phyloP scores from a whole-genome alignment of 2,329 filamentous ascomycete species.

The Metarhizium rileyi region DNA sequence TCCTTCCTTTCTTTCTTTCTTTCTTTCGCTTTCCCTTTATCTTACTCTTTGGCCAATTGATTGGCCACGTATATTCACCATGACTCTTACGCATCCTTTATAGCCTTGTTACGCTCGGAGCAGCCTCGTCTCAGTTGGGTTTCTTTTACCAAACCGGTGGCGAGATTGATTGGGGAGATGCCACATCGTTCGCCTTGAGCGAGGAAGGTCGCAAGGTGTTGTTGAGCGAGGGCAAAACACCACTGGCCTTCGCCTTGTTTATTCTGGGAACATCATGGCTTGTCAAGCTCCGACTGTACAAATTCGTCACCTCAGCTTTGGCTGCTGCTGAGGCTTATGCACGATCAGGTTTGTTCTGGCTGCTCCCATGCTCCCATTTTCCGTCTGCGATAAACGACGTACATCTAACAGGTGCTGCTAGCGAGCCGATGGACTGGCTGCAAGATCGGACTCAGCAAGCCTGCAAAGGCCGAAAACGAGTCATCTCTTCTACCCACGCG shows the following conservation, averaged over 20 bases:
- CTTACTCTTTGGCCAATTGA: too few relatives aligned
- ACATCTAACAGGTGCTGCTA: not conserved
- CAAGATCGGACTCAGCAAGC: not conserved
- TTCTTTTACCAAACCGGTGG: constrained; percentile 22
- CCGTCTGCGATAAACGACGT: not conserved
- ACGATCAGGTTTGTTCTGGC: constrained; percentile 13
- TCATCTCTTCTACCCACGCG: constrained; percentile 5
- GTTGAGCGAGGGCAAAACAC: constrained; percentile 19
- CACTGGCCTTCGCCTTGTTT: constrained; percentile 13
- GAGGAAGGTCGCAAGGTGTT: constrained; percentile 22
- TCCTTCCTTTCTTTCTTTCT: too few relatives aligned
- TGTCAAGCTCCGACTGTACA: constrained; percentile 15
- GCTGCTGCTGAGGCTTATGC: constrained; percentile 11
- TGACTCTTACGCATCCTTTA: not conserved
- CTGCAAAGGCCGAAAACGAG: not conserved
- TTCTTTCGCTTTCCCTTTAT: too few relatives aligned
- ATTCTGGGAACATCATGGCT: constrained; percentile 16
- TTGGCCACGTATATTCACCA: too few relatives aligned
- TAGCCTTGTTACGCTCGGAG: constrained; percentile 18
- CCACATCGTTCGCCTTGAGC: constrained; percentile 18
- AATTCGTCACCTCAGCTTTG: constrained; percentile 14
- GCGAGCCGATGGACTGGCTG: constrained; percentile 1
- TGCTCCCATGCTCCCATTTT: not conserved
- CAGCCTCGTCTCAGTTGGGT: constrained; percentile 21
- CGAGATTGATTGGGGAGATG: constrained; percentile 23